These are phyloP conservation scores for Sicyos baderoa DNA, from an alignment of 306 rosid species.

Conservation along the genomic window DNA sequence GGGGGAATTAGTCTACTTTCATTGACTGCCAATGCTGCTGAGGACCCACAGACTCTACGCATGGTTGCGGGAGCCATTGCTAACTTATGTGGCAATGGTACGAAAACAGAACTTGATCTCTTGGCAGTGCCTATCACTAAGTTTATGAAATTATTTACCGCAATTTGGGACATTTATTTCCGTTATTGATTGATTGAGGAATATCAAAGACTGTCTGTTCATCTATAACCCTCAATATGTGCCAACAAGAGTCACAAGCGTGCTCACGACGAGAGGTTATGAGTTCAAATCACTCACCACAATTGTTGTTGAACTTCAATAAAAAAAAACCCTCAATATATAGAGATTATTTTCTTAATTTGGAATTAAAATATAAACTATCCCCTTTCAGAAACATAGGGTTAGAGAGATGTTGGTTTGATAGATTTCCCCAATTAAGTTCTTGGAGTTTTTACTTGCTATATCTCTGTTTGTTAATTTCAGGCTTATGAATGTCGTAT, in stretches of 20 bases:
- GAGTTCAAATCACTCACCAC: too few species aligned
- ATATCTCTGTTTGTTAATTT: background rate
- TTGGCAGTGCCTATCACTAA: background rate
- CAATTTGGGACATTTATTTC: background rate
- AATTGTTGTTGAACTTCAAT: too few species aligned
- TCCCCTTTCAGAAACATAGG: background rate
- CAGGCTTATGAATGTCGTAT: constrained; percentile 9
- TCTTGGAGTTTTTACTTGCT: background rate
- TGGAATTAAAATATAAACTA: background rate
- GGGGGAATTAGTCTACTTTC: constrained; percentile 92
- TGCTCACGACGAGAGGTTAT: too few species aligned
- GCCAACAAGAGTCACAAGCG: too few species aligned
- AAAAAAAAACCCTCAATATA: background rate
- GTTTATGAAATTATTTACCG: background rate
- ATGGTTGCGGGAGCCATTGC: constrained; percentile 99
- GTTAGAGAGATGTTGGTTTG: background rate
- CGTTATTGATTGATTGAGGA: background rate
- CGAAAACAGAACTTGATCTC: constrained; percentile 12
- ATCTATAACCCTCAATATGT: background rate
- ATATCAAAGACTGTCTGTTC: background rate
- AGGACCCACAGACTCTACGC: constrained; percentile 96
- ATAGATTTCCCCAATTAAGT: background rate
- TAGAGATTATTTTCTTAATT: background rate
- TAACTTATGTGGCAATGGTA: constrained; percentile 95
- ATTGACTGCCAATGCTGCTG: constrained; percentile 87